phyloP scores from a whole-genome alignment of 352 stramenopile genomes.

The Globisporangium mamillatum region DNA sequence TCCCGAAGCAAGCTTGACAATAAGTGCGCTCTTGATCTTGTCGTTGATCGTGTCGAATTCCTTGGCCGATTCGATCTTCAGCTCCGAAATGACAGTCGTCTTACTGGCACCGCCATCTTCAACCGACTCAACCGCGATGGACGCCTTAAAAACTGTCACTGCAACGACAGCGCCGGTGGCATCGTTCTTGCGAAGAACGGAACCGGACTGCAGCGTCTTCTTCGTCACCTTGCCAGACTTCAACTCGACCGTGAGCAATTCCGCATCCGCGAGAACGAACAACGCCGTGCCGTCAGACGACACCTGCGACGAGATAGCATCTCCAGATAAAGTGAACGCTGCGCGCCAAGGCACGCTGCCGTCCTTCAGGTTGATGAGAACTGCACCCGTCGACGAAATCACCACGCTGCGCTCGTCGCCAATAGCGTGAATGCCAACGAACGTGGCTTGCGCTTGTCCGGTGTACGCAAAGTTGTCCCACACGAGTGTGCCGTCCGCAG shows the following conservation, averaged over 20 bases:
- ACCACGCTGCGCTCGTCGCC: slow-evolving; percentile 49
- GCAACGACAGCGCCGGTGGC: slow-evolving; percentile 17
- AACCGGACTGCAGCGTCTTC: slow-evolving; percentile 4
- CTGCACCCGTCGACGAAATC: slow-evolving; percentile 38
- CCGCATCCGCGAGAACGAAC: slow-evolving; percentile 42
- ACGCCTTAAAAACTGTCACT: slow-evolving; percentile 15
- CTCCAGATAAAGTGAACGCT: slow-evolving; percentile 32
- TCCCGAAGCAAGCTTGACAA: slow-evolving; percentile 49
- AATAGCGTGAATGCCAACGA: slow-evolving; percentile 42
- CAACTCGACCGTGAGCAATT: slow-evolving; percentile 46
- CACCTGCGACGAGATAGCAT: slow-evolving; percentile 38
- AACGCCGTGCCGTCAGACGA: slow-evolving; percentile 42
- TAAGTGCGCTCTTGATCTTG: slow-evolving; percentile 41
- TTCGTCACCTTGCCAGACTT: slow-evolving; percentile 20
- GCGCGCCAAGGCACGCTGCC: slow-evolving; percentile 40
- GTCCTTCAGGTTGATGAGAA: slow-evolving; percentile 61
- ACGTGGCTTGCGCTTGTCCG: slow-evolving; percentile 22
- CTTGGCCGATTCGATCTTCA: slow-evolving; percentile 20
- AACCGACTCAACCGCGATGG: slow-evolving; percentile 16
- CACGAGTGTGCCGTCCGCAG: slow-evolving; percentile 49
- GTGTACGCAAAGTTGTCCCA: slow-evolving; percentile 60
- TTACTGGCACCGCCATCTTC: slow-evolving; percentile 13
- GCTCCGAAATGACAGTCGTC: slow-evolving; percentile 5
- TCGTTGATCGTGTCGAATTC: slow-evolving; percentile 40
- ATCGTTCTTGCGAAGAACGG: slow-evolving; percentile 20